Base-by-base conservation (phyloP, 2,329 filamentous ascomycete species). In the Thyridium curvatum region DNA sequence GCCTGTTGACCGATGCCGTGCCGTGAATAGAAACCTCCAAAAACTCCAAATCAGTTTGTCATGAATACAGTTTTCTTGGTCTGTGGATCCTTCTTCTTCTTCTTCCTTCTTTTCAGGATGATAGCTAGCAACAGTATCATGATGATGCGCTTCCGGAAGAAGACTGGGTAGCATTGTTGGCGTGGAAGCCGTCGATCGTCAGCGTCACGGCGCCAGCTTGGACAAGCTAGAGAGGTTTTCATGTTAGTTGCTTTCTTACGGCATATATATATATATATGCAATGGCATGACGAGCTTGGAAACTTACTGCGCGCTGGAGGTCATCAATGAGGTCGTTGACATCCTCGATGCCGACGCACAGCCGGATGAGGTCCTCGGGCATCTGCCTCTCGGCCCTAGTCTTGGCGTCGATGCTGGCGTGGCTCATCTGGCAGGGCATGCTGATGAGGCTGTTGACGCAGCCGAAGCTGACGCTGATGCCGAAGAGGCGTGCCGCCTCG, bases 371-470 rank as follows among this genome's bases (percentile, higher is more conserved):
- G 60, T 98, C 93, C 65, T 98, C 93, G 10, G 93, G 93, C 81
- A 98, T 85, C 48, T 91, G 83, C 47, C 90, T 77, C 66, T 94
- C 89, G 52, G 79, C 73, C 50, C 93, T 74, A 38, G 90, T 97
- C 69, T 95, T 94, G 42, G 89, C 86, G 58, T 97, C 93, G 55
- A 98, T 98, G 58, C 88, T 95, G 30, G 93, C 93, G 64, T 98
- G 93, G 65, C 91, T 97, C 94, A 98, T 98, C 55, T 91, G 89
- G 67, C 93, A 98, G 8, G 93, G 91, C 91, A 98, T 96, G 68
- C 90, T 96, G 64, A 98, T 98, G 60, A 98, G 69, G 59, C 87
- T 94, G 69, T 98, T 98, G 49, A 98, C 93, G 60, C 93, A 97
- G 35, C 93, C 93, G 59, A 98, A 98, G 56, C 88, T 95, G 43